Percentiles rank a stretch among this genome's conserved stretches.
These are phyloP conservation scores for Hypoxylon cercidicola DNA, from an alignment of 495 filamentous ascomycete species.

Conservation along the genomic window DNA sequence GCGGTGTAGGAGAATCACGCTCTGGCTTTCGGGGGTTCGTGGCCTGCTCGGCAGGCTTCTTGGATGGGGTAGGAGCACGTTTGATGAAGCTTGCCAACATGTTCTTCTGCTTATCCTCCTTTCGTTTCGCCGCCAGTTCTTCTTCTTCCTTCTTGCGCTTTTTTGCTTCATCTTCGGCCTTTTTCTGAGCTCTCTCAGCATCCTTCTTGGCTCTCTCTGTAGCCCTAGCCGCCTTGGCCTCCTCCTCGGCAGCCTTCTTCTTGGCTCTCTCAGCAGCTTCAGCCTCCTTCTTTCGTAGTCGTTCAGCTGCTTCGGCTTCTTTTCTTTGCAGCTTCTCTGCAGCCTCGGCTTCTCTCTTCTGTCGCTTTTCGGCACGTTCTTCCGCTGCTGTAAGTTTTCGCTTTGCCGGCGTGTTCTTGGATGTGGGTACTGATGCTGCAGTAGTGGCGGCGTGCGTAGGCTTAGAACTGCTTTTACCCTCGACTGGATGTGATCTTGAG, in stretches of 20 bases:
- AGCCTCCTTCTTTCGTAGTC: conserved; percentile 54
- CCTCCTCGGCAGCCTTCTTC: conserved; percentile 35
- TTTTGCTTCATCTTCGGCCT: conserved; percentile 53
- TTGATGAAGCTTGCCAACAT: conserved; percentile 63
- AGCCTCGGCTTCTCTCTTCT: too few species aligned
- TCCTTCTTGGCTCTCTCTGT: conserved; percentile 51
- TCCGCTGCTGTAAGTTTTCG: conserved; percentile 53
- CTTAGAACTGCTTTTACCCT: conserved; percentile 3
- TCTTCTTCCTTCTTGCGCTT: conserved; percentile 65
- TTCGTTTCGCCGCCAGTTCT: conserved; percentile 51
- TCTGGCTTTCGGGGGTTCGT: conserved; percentile 39
- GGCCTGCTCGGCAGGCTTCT: conserved; percentile 45
- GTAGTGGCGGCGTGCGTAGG: conserved; percentile 8
- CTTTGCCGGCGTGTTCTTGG: conserved; percentile 18
- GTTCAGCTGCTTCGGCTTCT: conserved; percentile 59
- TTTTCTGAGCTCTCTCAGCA: conserved; percentile 47
- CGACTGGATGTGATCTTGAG: conserved; percentile 8
- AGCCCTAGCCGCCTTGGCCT: conserved; percentile 40
- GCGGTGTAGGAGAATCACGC: conserved; percentile 20
- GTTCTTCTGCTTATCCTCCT: conserved; percentile 70
- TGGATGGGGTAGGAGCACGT: conserved; percentile 42
- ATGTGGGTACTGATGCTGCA: conserved; percentile 14
- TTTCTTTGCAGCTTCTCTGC: conserved; percentile 65
- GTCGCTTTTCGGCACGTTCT: conserved; percentile 63
- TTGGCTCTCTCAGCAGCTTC: conserved; percentile 54